Evolutionary conservation across 768 basidiomycete species (phyloP).

Genomic region (Tylopilus sp.): DNA sequence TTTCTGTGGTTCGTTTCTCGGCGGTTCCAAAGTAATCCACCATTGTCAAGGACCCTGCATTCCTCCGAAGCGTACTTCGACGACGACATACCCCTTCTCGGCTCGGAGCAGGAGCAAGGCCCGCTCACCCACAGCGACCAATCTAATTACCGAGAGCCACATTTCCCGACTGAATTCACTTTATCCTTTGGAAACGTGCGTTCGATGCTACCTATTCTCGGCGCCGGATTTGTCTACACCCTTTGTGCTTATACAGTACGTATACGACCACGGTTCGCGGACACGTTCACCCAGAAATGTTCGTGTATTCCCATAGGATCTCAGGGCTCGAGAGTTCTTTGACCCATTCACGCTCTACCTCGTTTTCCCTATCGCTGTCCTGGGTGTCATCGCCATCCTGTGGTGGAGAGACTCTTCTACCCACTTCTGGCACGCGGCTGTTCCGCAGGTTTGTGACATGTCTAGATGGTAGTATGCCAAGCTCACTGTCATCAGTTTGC

Average conservation of each 20-base stretch:
- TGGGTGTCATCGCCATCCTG: slow-evolving; percentile 20
- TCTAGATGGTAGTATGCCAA: not conserved
- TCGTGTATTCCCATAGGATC: slow-evolving; percentile 15
- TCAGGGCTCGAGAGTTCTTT: slow-evolving; percentile 14
- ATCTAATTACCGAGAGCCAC: slow-evolving; percentile 1
- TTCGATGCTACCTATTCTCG: slow-evolving; percentile 12
- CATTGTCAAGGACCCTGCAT: not conserved
- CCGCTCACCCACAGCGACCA: slow-evolving; percentile 1
- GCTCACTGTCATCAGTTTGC: slow-evolving; percentile 24
- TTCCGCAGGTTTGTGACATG: slow-evolving; percentile 33
- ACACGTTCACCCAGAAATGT: not conserved
- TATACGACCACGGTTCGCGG: not conserved
- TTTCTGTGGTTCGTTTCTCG: slow-evolving; percentile 11
- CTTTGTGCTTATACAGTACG: slow-evolving; percentile 22
- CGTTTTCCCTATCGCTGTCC: slow-evolving; percentile 19
- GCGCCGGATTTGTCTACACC: slow-evolving; percentile 10
- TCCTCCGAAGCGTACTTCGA: slow-evolving; percentile 7
- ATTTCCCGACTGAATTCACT: not conserved
- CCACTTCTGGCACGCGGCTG: slow-evolving; percentile 29
- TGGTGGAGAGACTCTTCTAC: slow-evolving; percentile 18
- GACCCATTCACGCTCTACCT: slow-evolving; percentile 24
- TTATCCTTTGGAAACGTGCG: slow-evolving; percentile 10
- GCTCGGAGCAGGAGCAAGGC: slow-evolving; percentile 5
- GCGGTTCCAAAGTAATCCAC: not conserved
- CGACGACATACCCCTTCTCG: slow-evolving; percentile 2